phyloP scores from a whole-genome alignment of 768 basidiomycete genomes.

The Tulasnella sp. region DNA sequence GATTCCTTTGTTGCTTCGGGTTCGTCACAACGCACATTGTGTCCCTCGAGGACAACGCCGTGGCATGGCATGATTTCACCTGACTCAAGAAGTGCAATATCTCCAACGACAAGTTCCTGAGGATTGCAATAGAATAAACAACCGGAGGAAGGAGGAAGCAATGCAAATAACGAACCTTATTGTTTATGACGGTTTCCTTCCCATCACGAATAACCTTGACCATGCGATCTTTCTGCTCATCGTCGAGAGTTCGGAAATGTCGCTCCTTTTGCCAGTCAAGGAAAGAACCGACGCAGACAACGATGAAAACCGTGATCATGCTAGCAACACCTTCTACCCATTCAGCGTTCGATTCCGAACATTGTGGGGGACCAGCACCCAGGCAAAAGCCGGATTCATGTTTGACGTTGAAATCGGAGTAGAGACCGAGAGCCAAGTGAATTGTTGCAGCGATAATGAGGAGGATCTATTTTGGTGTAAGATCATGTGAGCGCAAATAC shows the following conservation, averaged over 20 bases:
- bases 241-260: slow-evolving; percentile 85
- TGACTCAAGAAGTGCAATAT: slow-evolving; percentile 81
- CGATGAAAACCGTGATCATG: slow-evolving; percentile 36
- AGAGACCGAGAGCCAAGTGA: slow-evolving; percentile 85
- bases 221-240: slow-evolving; percentile 86
- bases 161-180: slow-evolving; percentile 42
- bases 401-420: slow-evolving; percentile 77
- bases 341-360: slow-evolving; percentile 62
- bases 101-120: slow-evolving; percentile 85
- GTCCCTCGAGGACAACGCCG: slow-evolving; percentile 82
- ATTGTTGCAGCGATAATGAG: slow-evolving; percentile 85
- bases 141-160: neutral
- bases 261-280: slow-evolving; percentile 99
- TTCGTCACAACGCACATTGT: slow-evolving; percentile 92
- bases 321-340: slow-evolving; percentile 81
- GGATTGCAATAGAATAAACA: slow-evolving; percentile 17
- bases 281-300: slow-evolving; percentile 71
- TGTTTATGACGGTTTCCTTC: slow-evolving; percentile 56
- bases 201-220: slow-evolving; percentile 73
- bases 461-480: slow-evolving; percentile 46
- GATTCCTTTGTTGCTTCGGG: slow-evolving; percentile 94
- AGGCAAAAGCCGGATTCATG: slow-evolving; percentile 33
- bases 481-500: no score
- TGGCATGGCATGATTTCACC: slow-evolving; percentile 96
- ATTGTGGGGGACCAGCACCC: slow-evolving; percentile 22